Conservation (phyloP, 108 stramenopile species). For the Nannochloropsis gaditana region DNA sequence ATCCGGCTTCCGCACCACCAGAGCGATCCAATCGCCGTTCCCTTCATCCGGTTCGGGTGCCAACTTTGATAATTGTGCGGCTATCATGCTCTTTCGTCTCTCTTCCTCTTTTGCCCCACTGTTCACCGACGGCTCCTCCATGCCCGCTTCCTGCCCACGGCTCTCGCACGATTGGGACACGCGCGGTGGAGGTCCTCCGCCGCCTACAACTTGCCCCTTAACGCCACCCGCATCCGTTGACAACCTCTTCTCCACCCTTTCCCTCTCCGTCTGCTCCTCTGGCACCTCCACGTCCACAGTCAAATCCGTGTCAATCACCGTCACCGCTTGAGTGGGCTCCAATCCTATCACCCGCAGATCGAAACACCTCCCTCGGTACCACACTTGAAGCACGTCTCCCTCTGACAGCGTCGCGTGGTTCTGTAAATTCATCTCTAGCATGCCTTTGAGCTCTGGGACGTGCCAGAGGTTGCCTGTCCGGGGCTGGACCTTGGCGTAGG, state of each 20-base stretch:
- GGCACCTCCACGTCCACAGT: slow-evolving; percentile 38
- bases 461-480: slow-evolving; percentile 38
- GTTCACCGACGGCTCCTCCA: background rate
- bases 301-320: slow-evolving; percentile 46
- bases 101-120: slow-evolving; percentile 29
- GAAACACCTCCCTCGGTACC: slow-evolving; percentile 42
- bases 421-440: slow-evolving; percentile 42
- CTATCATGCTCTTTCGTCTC: slow-evolving; percentile 23
- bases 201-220: background rate
- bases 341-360: slow-evolving; percentile 29
- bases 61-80: background rate
- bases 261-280: slow-evolving; percentile 31
- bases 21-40: slow-evolving; percentile 29
- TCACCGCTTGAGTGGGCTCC: slow-evolving; percentile 25
- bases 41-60: slow-evolving; percentile 24
- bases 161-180: background rate
- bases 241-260: slow-evolving; percentile 22
- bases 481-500: slow-evolving; percentile 36
- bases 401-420: slow-evolving; percentile 40
- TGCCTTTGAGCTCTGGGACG: slow-evolving; percentile 41
- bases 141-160: background rate
- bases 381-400: slow-evolving; percentile 37
- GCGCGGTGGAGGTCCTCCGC: slow-evolving; percentile 10
- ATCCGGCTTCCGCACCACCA: slow-evolving; percentile 25
- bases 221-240: background rate